Evolutionary conservation across 2,329 filamentous ascomycete genomes (phyloP).

Genomic region (Aspergillus ochraceoroseus): DNA sequence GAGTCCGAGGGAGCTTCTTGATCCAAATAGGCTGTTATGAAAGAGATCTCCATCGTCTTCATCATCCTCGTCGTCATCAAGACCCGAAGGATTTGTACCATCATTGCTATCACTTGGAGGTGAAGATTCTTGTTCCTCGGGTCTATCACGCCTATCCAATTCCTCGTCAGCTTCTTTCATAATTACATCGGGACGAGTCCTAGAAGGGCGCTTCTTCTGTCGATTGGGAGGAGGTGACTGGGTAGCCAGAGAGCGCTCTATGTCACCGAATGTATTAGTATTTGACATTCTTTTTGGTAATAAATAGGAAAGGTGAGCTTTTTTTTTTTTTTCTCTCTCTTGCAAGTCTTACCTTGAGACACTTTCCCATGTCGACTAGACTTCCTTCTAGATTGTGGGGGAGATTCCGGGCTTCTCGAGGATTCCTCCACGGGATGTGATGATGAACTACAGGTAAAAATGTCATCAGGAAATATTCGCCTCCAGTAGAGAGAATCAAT

Average conservation of each 20-base stretch:
- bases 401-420: constrained; percentile 51
- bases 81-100: constrained; percentile 49
- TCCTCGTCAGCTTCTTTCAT: constrained; percentile 66
- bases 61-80: constrained; percentile 55
- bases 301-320: too few relatives aligned
- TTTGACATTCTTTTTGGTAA: not conserved
- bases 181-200: constrained; percentile 59
- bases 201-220: constrained; percentile 53
- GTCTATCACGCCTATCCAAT: constrained; percentile 37
- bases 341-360: constrained; percentile 45
- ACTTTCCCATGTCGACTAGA: constrained; percentile 66
- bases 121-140: constrained; percentile 54
- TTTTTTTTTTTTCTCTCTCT: not conserved
- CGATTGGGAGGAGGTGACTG: constrained; percentile 39
- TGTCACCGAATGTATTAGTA: constrained; percentile 9
- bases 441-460: constrained; percentile 49
- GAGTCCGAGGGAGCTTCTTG: constrained; percentile 60
- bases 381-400: constrained; percentile 66
- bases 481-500: constrained; percentile 15
- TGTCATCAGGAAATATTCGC: constrained; percentile 17
- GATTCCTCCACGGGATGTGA: constrained; percentile 61
- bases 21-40: constrained; percentile 59
- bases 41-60: constrained; percentile 60
- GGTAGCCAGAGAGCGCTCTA: constrained; percentile 34
- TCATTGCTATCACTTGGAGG: constrained; percentile 62